These are phyloP conservation scores for Ambrosiella cleistominuta DNA, from an alignment of 2,329 filamentous ascomycete species.

Conservation along the genomic window DNA sequence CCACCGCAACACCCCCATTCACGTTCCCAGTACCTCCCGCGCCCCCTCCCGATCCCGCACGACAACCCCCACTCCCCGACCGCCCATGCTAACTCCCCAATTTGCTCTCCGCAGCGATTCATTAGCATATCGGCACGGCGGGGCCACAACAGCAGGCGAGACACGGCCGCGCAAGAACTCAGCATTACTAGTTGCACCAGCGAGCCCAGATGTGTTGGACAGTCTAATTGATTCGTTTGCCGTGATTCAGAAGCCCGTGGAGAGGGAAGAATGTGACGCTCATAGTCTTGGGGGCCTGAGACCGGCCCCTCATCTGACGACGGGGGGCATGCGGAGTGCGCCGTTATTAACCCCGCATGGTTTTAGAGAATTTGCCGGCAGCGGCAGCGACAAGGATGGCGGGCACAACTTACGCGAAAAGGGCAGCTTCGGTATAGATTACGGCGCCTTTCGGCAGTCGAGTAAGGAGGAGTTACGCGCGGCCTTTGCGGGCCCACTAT, in stretches of 20 bases:
- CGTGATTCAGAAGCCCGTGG: slow-evolving; percentile 10
- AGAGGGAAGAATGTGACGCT: background rate
- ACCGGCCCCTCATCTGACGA: slow-evolving; percentile 1
- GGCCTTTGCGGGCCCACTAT: slow-evolving; percentile 25
- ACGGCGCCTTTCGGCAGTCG: slow-evolving; percentile 44
- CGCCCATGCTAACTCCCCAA: background rate
- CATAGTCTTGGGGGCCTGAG: background rate
- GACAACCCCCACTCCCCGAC: background rate
- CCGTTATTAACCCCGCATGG: slow-evolving; percentile 3
- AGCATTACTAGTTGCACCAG: slow-evolving; percentile 4
- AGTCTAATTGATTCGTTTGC: slow-evolving; percentile 12
- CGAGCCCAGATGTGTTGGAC: slow-evolving; percentile 10
- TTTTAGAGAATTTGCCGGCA: background rate
- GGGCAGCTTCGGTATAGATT: slow-evolving; percentile 54
- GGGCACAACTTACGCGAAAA: slow-evolving; percentile 10
- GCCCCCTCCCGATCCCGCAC: background rate
- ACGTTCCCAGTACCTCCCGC: slow-evolving; percentile 6
- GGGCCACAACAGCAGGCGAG: background rate
- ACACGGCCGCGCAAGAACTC: background rate
- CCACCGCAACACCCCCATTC: slow-evolving; percentile 9
- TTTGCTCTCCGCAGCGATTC: background rate
- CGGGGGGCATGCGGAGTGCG: slow-evolving; percentile 1
- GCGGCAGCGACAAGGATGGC: background rate
- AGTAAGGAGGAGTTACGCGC: slow-evolving; percentile 28
- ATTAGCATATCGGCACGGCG: background rate